Conservation (phyloP, 768 basidiomycete species). For the Leccinum variicolor region DNA sequence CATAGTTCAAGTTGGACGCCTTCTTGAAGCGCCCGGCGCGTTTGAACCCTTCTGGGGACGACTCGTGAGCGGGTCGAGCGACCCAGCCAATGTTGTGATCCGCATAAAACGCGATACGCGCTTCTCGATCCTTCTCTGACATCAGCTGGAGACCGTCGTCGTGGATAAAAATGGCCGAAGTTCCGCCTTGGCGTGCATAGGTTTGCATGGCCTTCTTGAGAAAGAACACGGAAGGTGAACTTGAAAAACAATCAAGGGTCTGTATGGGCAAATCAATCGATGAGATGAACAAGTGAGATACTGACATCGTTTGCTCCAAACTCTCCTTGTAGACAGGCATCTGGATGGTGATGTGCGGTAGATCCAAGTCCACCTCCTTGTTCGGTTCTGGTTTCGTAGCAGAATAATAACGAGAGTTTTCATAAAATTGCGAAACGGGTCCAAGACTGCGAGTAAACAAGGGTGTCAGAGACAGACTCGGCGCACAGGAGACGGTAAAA, state of each 20-base stretch:
- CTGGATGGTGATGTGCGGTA: slow-evolving; percentile 78
- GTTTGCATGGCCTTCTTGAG: slow-evolving; percentile 61
- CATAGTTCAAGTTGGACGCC: slow-evolving; percentile 89
- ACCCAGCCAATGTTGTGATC: slow-evolving; percentile 60
- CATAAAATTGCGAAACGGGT: slow-evolving; percentile 81
- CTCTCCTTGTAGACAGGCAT: slow-evolving; percentile 90
- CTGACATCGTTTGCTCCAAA: slow-evolving; percentile 78
- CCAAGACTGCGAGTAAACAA: slow-evolving; percentile 50
- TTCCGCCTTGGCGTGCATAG: slow-evolving; percentile 62
- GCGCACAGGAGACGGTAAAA: slow-evolving; percentile 30
- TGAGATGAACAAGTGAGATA: neutral
- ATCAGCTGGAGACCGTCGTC: slow-evolving; percentile 60
- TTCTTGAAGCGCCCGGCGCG: slow-evolving; percentile 87
- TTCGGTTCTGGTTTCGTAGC: slow-evolving; percentile 60
- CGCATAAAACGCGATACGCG: slow-evolving; percentile 51
- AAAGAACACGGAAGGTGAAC: slow-evolving; percentile 66
- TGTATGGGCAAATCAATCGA: neutral
- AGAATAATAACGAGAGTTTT: slow-evolving; percentile 83
- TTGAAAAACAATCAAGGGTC: slow-evolving; percentile 19
- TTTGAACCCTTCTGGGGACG: slow-evolving; percentile 25
- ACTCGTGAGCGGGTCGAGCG: slow-evolving; percentile 48
- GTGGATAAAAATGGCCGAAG: slow-evolving; percentile 55
- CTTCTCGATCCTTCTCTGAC: slow-evolving; percentile 42
- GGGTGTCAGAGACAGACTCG: neutral
- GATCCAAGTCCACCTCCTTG: slow-evolving; percentile 55